Evolutionary conservation across 441 rosid genomes (phyloP), one percentile per base, ranked within the genome.

Genomic region (Pelargonium fulgidum): DNA sequence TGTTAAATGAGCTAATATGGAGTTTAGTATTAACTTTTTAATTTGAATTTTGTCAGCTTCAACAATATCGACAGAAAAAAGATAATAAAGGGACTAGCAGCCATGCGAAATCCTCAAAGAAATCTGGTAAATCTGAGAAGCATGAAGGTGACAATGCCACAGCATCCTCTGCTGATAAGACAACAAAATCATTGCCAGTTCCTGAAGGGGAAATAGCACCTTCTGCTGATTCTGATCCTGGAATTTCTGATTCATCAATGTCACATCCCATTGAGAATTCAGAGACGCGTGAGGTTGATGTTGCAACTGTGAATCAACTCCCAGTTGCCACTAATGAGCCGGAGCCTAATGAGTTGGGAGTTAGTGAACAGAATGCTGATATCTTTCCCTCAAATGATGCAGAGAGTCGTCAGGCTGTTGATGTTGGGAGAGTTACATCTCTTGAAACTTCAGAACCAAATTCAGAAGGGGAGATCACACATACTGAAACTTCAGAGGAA

Each of bases 61-160:
- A 96, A 83, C 98, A 91, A 71, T 96, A 76, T 82, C 97, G 99
- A 70, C 96, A 93, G 80, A 96, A 86, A 86, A 95, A 91, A 82
- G 98, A 91, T 76, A 70, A 72, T 62, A 89, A 93, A 82, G 89
- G 88, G 68, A 83, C 94, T 68, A 78, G 87, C 79, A 85, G 96
- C 82, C 88, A 80, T 66, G 97, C 83, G 61, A 91, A 85, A 76
- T 86, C 96, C 73, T 83, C 90, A 17, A 91, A 88, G 74, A 93
- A 76, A 72, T 79, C 85, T 64, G 74, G 75, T 70, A 89, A 86
- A 77, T 76, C 87, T 9, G 93, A 83, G 77, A 84, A 81, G 72
- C 81, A 67, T 73, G 92, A 87, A 83, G 70, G 77, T 68, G 86
- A 84, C 74, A 66, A 77, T 79, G 92, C 82, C 58, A 68, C 77